Conservation (phyloP, 2,329 filamentous ascomycete genomes). For the Davidsoniella eucalypti region DNA sequence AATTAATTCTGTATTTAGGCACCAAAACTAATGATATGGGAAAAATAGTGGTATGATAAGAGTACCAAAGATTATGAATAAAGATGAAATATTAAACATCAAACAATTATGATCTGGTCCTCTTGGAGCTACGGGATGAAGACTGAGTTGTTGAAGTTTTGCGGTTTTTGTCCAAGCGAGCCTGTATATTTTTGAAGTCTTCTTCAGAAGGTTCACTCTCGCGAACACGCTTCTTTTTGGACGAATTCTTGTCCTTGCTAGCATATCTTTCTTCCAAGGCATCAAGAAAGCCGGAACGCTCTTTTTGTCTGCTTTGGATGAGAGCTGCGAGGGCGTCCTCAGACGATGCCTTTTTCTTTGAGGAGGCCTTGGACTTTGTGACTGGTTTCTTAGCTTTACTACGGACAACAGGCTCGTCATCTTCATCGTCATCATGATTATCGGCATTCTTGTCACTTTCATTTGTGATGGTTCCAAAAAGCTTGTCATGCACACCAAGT, state of each 20-base stretch:
- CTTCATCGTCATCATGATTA: slow-evolving; percentile 17
- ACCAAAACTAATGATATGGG: too few relatives aligned
- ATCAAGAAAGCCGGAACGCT: slow-evolving; percentile 50
- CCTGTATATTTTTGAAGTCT: slow-evolving; percentile 25
- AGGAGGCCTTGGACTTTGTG: slow-evolving; percentile 15
- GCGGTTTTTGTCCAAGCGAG: slow-evolving; percentile 21
- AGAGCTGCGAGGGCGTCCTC: slow-evolving; percentile 50
- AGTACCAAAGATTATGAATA: background rate
- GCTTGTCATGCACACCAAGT: slow-evolving; percentile 54
- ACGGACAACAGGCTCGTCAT: background rate
- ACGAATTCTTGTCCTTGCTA: slow-evolving; percentile 31
- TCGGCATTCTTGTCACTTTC: slow-evolving; percentile 11
- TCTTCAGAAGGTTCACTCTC: slow-evolving; percentile 51
- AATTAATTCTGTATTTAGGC: too few relatives aligned
- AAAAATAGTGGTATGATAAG: too few relatives aligned
- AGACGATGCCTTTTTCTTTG: slow-evolving; percentile 26
- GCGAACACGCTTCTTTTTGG: slow-evolving; percentile 31
- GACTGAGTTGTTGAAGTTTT: too few relatives aligned
- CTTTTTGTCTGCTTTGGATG: slow-evolving; percentile 55
- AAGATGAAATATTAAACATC: background rate
- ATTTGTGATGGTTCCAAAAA: slow-evolving; percentile 30
- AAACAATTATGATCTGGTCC: background rate
- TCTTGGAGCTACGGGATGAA: background rate
- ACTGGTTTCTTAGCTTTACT: background rate
- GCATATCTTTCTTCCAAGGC: slow-evolving; percentile 63